Conservation (phyloP, 495 filamentous ascomycete genomes). For the Podospora anserina region DNA sequence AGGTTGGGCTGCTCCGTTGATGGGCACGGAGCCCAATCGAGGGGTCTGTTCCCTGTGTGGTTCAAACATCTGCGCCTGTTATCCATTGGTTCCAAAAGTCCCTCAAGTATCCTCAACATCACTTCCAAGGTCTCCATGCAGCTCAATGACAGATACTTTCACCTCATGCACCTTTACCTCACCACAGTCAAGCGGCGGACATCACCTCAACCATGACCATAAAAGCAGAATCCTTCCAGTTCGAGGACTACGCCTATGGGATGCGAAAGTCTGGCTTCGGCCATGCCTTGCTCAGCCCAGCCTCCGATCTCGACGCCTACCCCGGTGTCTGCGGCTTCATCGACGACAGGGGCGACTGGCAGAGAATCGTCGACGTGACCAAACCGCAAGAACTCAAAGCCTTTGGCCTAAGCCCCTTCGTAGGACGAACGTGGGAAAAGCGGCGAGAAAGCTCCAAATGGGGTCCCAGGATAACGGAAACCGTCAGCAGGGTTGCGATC, state of each 20-base stretch:
- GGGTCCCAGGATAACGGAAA: neutral
- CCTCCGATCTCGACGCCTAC: neutral
- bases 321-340: neutral
- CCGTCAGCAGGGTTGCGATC: neutral
- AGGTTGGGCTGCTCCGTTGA: neutral
- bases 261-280: neutral
- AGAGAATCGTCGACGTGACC: neutral
- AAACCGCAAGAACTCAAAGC: neutral
- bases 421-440: neutral
- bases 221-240: neutral
- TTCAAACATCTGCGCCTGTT: neutral
- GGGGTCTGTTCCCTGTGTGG: neutral
- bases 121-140: neutral
- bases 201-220: neutral
- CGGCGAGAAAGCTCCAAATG: neutral
- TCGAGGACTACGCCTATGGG: neutral
- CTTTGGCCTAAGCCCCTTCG: neutral
- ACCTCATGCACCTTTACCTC: neutral
- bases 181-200: neutral
- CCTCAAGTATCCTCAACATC: neutral
- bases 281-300: neutral
- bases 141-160: neutral
- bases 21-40: neutral
- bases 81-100: neutral
- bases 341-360: neutral